Base-by-base conservation (phyloP, 345 rosid genomes). In the Boechera retrofracta region DNA sequence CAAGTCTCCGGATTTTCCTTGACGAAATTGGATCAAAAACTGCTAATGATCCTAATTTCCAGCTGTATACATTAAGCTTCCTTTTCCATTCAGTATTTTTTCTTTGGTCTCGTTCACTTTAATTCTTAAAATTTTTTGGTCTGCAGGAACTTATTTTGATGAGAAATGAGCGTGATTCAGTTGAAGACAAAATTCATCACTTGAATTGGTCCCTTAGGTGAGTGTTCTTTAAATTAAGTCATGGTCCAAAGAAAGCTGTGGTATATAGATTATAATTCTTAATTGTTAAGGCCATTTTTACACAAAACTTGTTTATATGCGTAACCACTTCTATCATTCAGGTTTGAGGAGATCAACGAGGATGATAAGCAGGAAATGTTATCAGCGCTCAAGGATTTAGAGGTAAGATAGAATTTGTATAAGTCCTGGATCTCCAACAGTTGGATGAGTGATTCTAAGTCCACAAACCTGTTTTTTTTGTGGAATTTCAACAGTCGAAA, bases 101-200 rank as follows among this genome's bases (percentile, higher is more conserved):
- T 60, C 10, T 29, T 26, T 39, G 62, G 28, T 45, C 41, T 57
- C 13, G 6, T 63, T 60, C 63, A 68, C 42, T 48, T 16, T 7
- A 11, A 2, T 38, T 67, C 16, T 64, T 16, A 2, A 28, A 15
- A 4, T 5, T 18, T 28, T 59, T 45, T 61, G 41, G 66, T 64
- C 29, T 80, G 66, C 91, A 94, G 98, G 76, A 92, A 79, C 96
- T 90, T 66, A 81, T 89, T 53, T 59, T 84, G 82, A 74, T 86
- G 87, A 92, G 99, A 83, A 83, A 84, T 67, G 84, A 88, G 35
- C 91, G 98, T 36, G 99, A 95, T 82, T 78, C 79, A n/a, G 85
- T 95, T 74, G 99, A 95, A 86, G 99, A 92, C 72, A 77, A 80
- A 79, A 82, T 95, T 64, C 92, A 92, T 83, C 97, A 88, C 77